Evolutionary conservation across 1,139 yeast species (phyloP).

Genomic region (Suhomyces terraborum): DNA sequence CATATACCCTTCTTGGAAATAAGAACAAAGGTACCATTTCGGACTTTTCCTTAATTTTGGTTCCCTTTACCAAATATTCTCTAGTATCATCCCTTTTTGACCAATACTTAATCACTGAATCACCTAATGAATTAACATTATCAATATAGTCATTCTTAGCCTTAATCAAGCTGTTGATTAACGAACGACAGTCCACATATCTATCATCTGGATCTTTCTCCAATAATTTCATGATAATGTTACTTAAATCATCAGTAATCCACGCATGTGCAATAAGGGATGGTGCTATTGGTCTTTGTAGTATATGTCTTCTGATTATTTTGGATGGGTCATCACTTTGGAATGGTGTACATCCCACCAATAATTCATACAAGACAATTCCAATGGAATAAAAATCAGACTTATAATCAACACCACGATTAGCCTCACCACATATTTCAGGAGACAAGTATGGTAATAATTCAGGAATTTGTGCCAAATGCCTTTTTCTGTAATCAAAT

Average conservation of each 20-base stretch:
- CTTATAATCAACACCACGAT: slow-evolving; percentile 46
- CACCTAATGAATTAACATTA: slow-evolving; percentile 10
- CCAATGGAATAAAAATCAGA: slow-evolving; percentile 57
- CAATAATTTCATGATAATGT: slow-evolving; percentile 45
- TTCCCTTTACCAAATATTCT: slow-evolving; percentile 10
- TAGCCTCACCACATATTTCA: slow-evolving; percentile 48
- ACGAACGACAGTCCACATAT: slow-evolving; percentile 38
- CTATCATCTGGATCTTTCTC: slow-evolving; percentile 47
- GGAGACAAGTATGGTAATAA: slow-evolving; percentile 55
- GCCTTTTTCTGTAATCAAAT: slow-evolving; percentile 33
- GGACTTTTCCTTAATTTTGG: slow-evolving; percentile 9
- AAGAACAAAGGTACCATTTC: slow-evolving; percentile 25
- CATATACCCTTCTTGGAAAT: slow-evolving; percentile 36
- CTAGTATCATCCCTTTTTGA: slow-evolving; percentile 9
- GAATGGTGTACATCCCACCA: slow-evolving; percentile 51
- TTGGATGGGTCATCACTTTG: slow-evolving; percentile 43
- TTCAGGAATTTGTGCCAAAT: slow-evolving; percentile 34
- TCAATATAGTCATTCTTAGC: slow-evolving; percentile 25
- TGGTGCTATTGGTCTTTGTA: slow-evolving; percentile 47
- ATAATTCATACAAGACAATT: slow-evolving; percentile 49
- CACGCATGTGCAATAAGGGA: slow-evolving; percentile 33
- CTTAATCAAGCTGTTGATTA: slow-evolving; percentile 40
- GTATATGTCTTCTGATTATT: slow-evolving; percentile 44
- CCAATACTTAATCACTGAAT: slow-evolving; percentile 12
- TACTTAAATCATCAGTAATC: slow-evolving; percentile 41